Evolutionary conservation across 352 stramenopile species (phyloP).

Genomic region (Globisporangium abappressorium): DNA sequence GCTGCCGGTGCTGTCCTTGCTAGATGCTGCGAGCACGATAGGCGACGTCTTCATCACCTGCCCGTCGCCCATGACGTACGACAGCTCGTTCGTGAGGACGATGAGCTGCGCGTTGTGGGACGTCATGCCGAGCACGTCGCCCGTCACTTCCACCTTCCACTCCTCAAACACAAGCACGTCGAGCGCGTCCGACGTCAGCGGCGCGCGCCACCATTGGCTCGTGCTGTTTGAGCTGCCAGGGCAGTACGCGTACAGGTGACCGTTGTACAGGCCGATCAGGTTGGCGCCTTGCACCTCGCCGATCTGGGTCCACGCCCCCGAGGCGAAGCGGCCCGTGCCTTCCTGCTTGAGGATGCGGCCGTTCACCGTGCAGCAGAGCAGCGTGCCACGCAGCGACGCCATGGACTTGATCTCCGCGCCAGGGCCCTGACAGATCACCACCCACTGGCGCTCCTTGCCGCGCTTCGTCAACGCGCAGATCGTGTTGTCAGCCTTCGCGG

Average conservation of each 20-base stretch:
- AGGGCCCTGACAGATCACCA: conserved; percentile 47
- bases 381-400: conserved; percentile 54
- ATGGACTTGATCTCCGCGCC: conserved; percentile 47
- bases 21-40: conserved; percentile 21
- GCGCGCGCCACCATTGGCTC: conserved; percentile 49
- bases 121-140: conserved; percentile 45
- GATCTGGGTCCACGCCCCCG: conserved; percentile 57
- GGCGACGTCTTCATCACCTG: conserved; percentile 34
- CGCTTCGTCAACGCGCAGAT: conserved; percentile 54
- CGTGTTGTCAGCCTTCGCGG: conserved; percentile 44
- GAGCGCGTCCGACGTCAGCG: conserved; percentile 40
- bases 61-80: conserved; percentile 37
- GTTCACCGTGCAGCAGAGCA: conserved; percentile 59
- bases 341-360: conserved; percentile 71
- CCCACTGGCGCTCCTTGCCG: conserved; percentile 37
- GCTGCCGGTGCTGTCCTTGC: background rate
- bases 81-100: conserved; percentile 44
- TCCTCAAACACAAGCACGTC: conserved; percentile 50
- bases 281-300: conserved; percentile 36
- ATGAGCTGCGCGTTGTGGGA: conserved; percentile 80
- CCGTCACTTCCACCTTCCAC: conserved; percentile 23
- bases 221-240: background rate
- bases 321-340: conserved; percentile 56
- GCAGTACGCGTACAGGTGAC: conserved; percentile 60
- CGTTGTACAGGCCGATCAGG: conserved; percentile 70